A percentile compares a stretch with the other conserved stretches of the same genome.
These are phyloP conservation scores for Saccharomycopsis hybrid DNA, from an alignment of 1,139 yeast genomes.

Conservation along the genomic window DNA sequence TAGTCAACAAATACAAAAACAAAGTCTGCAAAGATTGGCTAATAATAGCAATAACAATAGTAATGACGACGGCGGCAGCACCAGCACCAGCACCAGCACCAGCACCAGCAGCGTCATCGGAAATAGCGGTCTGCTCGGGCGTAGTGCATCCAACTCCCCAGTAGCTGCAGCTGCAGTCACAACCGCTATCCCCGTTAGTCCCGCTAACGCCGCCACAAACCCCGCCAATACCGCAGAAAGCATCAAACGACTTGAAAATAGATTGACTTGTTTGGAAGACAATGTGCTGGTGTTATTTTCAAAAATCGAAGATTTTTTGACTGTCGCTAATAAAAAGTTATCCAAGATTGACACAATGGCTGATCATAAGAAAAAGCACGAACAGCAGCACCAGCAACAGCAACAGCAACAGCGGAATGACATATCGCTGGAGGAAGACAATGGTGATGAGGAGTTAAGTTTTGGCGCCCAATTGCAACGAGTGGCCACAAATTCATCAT, in stretches of 20 bases:
- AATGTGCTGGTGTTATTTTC: neutral
- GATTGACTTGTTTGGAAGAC: neutral
- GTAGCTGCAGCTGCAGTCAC: neutral
- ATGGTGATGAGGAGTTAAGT: neutral
- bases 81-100: neutral
- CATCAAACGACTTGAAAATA: neutral
- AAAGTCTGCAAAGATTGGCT: neutral
- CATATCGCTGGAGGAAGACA: neutral
- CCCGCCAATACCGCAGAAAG: neutral
- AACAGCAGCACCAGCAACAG: neutral
- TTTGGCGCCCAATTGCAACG: neutral
- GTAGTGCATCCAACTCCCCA: neutral
- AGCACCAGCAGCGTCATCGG: too few relatives aligned
- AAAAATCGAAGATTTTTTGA: conserved; percentile 1
- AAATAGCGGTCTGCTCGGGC: too few relatives aligned
- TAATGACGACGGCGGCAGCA: neutral
- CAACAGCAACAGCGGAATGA: neutral
- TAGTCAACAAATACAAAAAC: neutral
- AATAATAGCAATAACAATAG: neutral
- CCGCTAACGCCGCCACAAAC: neutral
- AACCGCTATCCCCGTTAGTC: neutral
- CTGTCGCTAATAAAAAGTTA: conserved; percentile 2
- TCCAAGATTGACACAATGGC: neutral
- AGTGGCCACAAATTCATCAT: conserved; percentile 1
- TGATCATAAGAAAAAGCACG: neutral